These are phyloP conservation scores for Noccaea bulbosa DNA, from an alignment of 345 rosid genomes.

Conservation along the genomic window DNA sequence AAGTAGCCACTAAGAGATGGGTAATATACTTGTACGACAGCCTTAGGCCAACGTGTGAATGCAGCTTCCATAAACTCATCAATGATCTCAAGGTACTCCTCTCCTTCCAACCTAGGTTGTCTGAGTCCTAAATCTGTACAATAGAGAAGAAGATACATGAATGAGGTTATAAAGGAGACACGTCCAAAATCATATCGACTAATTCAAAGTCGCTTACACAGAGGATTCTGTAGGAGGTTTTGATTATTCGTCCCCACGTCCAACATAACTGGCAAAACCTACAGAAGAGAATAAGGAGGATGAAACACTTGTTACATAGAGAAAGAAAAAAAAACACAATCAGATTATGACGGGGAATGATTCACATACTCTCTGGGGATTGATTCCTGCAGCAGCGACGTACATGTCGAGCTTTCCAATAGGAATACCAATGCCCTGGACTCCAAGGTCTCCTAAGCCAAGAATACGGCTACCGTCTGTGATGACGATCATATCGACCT, in stretches of 20 bases:
- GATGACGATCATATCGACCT: slow-evolving; percentile 99
- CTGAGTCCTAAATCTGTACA: slow-evolving; percentile 86
- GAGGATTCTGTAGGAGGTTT: slow-evolving; percentile 81
- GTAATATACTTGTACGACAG: slow-evolving; percentile 79
- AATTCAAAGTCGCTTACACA: slow-evolving; percentile 62
- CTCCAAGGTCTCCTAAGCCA: slow-evolving; percentile 98
- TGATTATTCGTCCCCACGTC: slow-evolving; percentile 97
- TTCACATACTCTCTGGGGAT: slow-evolving; percentile 83
- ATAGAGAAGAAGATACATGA: slow-evolving; percentile 32
- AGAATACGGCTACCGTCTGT: slow-evolving; percentile 98
- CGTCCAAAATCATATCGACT: slow-evolving; percentile 24
- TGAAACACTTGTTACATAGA: neutral
- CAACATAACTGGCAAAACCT: slow-evolving; percentile 94
- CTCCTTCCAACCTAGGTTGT: slow-evolving; percentile 94
- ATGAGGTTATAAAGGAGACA: slow-evolving; percentile 19
- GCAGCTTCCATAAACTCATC: slow-evolving; percentile 99
- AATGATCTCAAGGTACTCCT: slow-evolving; percentile 78
- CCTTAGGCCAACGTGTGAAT: slow-evolving; percentile 93
- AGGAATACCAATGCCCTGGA: slow-evolving; percentile 96
- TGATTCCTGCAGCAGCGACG: slow-evolving; percentile 97
- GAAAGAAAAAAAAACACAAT: neutral
- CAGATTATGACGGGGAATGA: neutral
- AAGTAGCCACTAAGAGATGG: slow-evolving; percentile 35
- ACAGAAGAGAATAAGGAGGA: slow-evolving; percentile 28
- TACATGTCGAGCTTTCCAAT: slow-evolving; percentile 98